Conservation (phyloP, 176 grass and related monocot species). For the Triticum turgidum region DNA sequence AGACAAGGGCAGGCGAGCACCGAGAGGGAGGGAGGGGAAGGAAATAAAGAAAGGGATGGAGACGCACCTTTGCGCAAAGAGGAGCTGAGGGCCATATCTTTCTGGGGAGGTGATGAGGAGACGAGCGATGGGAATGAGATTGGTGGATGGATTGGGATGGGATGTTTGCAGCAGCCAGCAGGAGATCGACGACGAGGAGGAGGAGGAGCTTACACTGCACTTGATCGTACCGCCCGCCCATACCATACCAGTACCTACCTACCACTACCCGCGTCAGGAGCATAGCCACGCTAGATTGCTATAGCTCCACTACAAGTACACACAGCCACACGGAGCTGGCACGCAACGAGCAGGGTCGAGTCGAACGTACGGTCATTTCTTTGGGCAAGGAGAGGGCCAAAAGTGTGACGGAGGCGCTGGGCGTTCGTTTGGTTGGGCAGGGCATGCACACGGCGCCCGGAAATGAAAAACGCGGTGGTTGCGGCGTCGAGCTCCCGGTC, state of each 20-base stretch:
- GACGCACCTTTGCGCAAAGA: constrained; percentile 31
- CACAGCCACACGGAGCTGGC: too few relatives aligned
- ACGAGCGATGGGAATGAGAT: neutral
- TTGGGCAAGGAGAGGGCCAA: too few relatives aligned
- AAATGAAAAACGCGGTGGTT: constrained; percentile 29
- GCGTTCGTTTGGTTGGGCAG: neutral
- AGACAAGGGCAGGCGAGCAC: neutral
- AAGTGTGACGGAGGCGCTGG: neutral
- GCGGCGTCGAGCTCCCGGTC: constrained; percentile 18
- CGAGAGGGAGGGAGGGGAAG: constrained; percentile 15
- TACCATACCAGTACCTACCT: neutral
- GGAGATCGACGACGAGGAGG: neutral
- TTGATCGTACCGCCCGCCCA: neutral
- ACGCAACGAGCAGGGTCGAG: too few relatives aligned
- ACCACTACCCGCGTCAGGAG: neutral
- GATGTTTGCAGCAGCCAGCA: neutral
- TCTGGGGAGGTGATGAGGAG: neutral
- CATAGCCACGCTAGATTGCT: neutral
- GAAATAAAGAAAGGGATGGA: neutral
- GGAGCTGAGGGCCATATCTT: constrained; percentile 38
- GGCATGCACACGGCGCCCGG: neutral
- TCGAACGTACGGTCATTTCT: neutral
- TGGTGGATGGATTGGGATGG: constrained; percentile 1
- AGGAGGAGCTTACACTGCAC: neutral
- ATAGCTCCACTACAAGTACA: neutral